These are phyloP conservation scores for Penicillium frequentans DNA, from an alignment of 2,329 filamentous ascomycete genomes.

Conservation along the genomic window DNA sequence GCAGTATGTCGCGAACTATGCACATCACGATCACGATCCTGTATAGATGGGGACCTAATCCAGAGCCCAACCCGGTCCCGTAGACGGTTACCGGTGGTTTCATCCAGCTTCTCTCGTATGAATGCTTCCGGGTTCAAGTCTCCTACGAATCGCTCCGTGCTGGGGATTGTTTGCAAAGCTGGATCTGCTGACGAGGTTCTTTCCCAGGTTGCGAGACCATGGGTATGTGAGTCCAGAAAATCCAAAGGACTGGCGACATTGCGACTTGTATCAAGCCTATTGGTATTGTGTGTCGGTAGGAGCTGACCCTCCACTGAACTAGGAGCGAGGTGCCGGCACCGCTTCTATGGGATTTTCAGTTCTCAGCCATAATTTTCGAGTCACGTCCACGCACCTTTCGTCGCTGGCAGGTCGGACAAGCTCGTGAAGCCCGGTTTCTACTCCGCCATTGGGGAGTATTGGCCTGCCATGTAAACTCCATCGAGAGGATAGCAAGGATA, in stretches of 20 bases:
- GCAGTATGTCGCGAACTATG: conserved; percentile 1
- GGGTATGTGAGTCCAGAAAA: neutral
- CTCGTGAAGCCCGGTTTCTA: conserved; percentile 30
- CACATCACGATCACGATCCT: conserved; percentile 5
- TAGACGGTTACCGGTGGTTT: conserved; percentile 22
- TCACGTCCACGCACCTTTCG: conserved; percentile 27
- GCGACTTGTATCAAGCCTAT: neutral
- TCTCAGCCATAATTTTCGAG: neutral
- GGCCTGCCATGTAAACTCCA: conserved; percentile 38
- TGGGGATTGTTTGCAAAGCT: conserved; percentile 9
- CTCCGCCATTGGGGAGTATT: conserved; percentile 35
- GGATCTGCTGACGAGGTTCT: conserved; percentile 6
- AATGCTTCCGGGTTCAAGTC: conserved; percentile 44
- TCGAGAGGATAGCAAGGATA: conserved; percentile 7
- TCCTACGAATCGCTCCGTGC: conserved; percentile 38
- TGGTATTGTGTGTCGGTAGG: neutral
- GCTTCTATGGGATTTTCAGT: conserved; percentile 26
- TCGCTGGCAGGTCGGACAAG: conserved; percentile 34
- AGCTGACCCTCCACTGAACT: conserved; percentile 5
- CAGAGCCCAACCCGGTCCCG: conserved; percentile 34
- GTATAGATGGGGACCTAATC: conserved; percentile 26
- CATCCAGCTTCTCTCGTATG: conserved; percentile 34
- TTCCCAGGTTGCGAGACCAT: neutral
- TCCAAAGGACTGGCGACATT: neutral
- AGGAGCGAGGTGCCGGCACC: conserved; percentile 29